Base-by-base conservation (phyloP, 768 basidiomycete genomes). In the Tricholoma bakamatsutake region DNA sequence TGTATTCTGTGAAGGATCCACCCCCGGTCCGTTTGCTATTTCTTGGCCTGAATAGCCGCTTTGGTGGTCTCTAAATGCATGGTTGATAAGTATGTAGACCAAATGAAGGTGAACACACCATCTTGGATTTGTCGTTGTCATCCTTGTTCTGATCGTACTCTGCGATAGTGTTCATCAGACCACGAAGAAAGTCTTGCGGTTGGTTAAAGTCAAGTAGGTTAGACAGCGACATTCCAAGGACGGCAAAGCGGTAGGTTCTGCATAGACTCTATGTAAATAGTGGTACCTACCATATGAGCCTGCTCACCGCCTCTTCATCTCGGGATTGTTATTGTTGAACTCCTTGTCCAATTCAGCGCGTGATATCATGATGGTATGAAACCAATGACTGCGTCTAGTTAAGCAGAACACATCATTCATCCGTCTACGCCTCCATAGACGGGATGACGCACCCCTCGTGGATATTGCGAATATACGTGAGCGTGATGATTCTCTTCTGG, bases 151-250 rank as follows among this genome's bases (percentile, higher is more conserved):
- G 84, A 55, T 93, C 91, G 61, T 85, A 90, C 69, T 93, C 91
- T 21, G 77, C 78, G 60, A 92, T 75, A 5, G 83, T 85, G 54
- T 84, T 84, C 40, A 85, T 73, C 33, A 93, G 73, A 15, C 87
- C 84, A 27, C 87, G 83, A 21, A 95, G 78, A 48, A 92, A 83
- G 66, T 96, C 93, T 47, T 82, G 78, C 0, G 92, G 84, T 55
- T 88, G 85, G 55, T 84, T 78, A 43, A 93, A 87, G 61, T 95
- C 93, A 55, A 94, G 80, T 7, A 92, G 72, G 55, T 82, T 84
- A 42, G 90, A 87, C 39, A 96, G 78, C 8, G 90, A 93, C 83
- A 95, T 87, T 4, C 87, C 93, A 28, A 95, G 84, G 54, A 90
- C 79, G 45, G 90, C 85, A 64, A 90, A 94, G 45, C 90, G 88